Percentiles rank a stretch among this genome's conserved stretches.
These are phyloP conservation scores for Auricularia sp. DNA, from an alignment of 768 basidiomycete genomes.

Conservation along the genomic window DNA sequence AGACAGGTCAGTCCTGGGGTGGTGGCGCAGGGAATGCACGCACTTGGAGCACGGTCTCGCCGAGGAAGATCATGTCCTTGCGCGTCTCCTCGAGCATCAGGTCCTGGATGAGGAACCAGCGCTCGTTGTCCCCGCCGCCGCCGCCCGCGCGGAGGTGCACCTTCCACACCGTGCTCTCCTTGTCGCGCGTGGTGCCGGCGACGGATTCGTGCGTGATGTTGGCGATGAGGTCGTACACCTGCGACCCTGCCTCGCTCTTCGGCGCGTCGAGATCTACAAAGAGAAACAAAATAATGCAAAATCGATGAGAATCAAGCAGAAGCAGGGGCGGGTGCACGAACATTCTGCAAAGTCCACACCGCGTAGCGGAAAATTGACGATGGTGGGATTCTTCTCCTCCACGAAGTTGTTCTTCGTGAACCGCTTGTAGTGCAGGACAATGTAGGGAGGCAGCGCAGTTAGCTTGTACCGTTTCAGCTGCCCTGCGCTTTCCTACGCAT, in stretches of 20 bases:
- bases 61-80: conserved; percentile 95
- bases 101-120: conserved; percentile 96
- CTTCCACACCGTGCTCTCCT: conserved; percentile 89
- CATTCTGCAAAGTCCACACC: conserved; percentile 91
- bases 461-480: conserved; percentile 86
- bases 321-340: conserved; percentile 32
- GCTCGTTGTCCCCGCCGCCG: conserved; percentile 73
- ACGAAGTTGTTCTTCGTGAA: conserved; percentile 96
- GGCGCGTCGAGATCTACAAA: conserved; percentile 68
- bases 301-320: conserved; percentile 13
- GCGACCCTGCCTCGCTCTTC: conserved; percentile 40
- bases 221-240: conserved; percentile 87
- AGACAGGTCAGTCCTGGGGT: background rate
- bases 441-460: conserved; percentile 78
- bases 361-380: conserved; percentile 91
- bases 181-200: conserved; percentile 90
- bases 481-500: conserved; percentile 67
- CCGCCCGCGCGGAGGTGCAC: conserved; percentile 70
- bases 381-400: conserved; percentile 98
- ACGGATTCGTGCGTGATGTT: conserved; percentile 94
- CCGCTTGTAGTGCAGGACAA: conserved; percentile 91
- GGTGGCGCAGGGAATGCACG: background rate
- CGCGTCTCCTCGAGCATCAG: conserved; percentile 93
- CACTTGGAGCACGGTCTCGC: conserved; percentile 94
- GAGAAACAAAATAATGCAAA: conserved; percentile 2